A percentile compares a stretch with the other conserved stretches of the same genome.
Evolutionary conservation across 768 basidiomycete genomes (phyloP).

Genomic region (Exidia glandulosa): DNA sequence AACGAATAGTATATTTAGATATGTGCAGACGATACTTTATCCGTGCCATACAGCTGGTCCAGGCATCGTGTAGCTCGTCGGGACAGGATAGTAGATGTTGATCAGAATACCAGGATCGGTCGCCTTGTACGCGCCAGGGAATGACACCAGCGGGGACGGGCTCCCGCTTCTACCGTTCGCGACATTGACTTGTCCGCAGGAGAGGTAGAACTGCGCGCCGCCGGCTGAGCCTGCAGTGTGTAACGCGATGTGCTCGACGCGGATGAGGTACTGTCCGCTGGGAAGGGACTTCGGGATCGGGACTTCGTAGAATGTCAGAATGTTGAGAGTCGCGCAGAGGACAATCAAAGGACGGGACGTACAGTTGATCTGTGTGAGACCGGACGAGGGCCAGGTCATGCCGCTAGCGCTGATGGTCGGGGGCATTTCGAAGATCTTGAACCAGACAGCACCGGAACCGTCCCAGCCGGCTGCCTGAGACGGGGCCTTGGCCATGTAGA

Average conservation of each 20-base stretch:
- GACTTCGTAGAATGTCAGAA: neutral
- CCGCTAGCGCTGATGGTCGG: neutral
- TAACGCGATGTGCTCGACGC: constrained; percentile 5
- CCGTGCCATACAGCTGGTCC: no score
- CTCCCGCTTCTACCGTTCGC: constrained; percentile 1
- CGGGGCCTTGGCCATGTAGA: constrained; percentile 5
- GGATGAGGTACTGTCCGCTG: constrained; percentile 4
- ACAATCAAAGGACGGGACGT: neutral
- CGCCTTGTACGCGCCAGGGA: neutral
- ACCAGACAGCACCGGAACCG: constrained; percentile 4
- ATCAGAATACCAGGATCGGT: constrained; percentile 2
- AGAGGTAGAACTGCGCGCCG: constrained; percentile 34
- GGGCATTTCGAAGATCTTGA: constrained; percentile 2
- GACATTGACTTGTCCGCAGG: constrained; percentile 3
- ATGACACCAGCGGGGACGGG: constrained; percentile 3
- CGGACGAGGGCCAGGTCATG: constrained; percentile 1
- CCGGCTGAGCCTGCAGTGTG: constrained; percentile 4
- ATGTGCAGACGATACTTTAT: no score
- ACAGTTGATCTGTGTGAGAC: neutral
- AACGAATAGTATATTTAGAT: no score
- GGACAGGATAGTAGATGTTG: neutral
- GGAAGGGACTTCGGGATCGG: constrained; percentile 6
- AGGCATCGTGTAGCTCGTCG: constrained; percentile 3
- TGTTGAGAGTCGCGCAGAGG: neutral
- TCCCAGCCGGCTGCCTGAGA: neutral